phyloP scores from a whole-genome alignment of 176 grass and related monocot genomes.

The Musa acuminata region DNA sequence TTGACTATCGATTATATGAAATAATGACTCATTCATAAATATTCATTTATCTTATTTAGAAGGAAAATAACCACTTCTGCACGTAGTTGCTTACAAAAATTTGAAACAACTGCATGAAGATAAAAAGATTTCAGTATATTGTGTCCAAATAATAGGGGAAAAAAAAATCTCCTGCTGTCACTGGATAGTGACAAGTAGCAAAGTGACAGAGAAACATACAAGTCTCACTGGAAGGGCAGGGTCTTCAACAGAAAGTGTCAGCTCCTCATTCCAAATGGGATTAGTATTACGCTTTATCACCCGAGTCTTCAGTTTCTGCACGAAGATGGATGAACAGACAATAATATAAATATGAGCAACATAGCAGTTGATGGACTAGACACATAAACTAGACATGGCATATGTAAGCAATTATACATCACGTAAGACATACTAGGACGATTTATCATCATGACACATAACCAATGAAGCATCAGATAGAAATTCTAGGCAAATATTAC shows the following conservation, averaged over 20 bases:
- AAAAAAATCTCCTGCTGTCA: no score
- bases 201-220: slow-evolving; percentile 21
- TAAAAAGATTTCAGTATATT: no score
- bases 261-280: slow-evolving; percentile 38
- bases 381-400: not conserved
- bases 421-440: no score
- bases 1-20: not conserved
- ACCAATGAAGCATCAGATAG: no score
- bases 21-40: not conserved
- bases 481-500: no score
- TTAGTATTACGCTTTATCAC: slow-evolving; percentile 26
- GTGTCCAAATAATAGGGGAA: no score
- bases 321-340: not conserved
- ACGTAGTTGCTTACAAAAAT: no score
- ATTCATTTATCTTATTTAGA: not conserved
- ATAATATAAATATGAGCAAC: not conserved
- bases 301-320: slow-evolving; percentile 31
- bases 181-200: not conserved
- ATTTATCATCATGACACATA: no score
- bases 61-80: not conserved
- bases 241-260: slow-evolving; percentile 34
- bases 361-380: not conserved
- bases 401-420: no score
- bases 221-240: slow-evolving; percentile 23
- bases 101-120: no score